Conservation (phyloP, 441 rosid species). For the Adansonia rubrostipa region DNA sequence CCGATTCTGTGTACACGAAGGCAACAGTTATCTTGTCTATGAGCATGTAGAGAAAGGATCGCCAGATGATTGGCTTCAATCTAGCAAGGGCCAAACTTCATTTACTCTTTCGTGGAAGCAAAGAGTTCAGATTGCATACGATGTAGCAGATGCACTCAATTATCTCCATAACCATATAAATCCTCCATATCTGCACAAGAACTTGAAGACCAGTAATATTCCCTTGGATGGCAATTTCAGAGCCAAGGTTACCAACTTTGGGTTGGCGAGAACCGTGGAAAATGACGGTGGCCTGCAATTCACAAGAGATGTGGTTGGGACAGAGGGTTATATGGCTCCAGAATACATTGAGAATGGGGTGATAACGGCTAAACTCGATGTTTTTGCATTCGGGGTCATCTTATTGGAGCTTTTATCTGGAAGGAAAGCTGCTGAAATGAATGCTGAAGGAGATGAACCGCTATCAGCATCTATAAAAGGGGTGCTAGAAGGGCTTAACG, state of each 20-base stretch:
- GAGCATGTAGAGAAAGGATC: conserved; percentile 73
- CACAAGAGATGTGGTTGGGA: conserved; percentile 78
- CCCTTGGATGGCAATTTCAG: conserved; percentile 66
- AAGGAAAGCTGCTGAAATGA: conserved; percentile 58
- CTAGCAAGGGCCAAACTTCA: conserved; percentile 22
- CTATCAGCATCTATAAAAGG: conserved; percentile 45
- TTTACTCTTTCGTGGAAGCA: conserved; percentile 64
- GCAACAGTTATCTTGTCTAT: conserved; percentile 68
- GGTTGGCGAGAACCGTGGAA: conserved; percentile 61
- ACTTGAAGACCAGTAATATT: conserved; percentile 71
- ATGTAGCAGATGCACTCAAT: conserved; percentile 71
- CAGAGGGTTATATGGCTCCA: conserved; percentile 84
- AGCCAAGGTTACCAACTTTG: conserved; percentile 80
- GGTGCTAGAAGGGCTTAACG: conserved; percentile 73
- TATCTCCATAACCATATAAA: conserved; percentile 71
- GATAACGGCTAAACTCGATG: conserved; percentile 72
- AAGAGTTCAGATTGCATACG: conserved; percentile 68
- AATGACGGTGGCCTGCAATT: conserved; percentile 53
- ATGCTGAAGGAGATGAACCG: conserved; percentile 42
- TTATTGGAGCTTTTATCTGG: conserved; percentile 80
- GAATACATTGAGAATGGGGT: conserved; percentile 81
- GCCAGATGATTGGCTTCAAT: conserved; percentile 58
- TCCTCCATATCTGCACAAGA: conserved; percentile 78
- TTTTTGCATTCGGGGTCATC: conserved; percentile 79
- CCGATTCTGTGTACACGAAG: conserved; percentile 70